Conservation (phyloP, 495 filamentous ascomycete genomes). For the Trichoderma erinaceum region DNA sequence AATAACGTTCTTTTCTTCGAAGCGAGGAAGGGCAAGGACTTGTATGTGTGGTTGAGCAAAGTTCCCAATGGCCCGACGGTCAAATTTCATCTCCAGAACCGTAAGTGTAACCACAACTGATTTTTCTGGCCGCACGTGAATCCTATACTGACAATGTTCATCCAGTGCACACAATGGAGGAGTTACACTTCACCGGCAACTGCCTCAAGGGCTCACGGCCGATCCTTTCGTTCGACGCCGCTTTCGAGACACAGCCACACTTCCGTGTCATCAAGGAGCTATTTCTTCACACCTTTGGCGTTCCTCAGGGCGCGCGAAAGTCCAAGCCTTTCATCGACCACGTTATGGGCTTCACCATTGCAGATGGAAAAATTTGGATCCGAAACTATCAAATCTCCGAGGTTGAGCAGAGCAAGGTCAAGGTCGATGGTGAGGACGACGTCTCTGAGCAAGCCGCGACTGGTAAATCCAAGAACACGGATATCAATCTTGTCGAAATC, state of each 20-base stretch:
- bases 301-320: conserved; percentile 79
- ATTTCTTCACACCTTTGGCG: conserved; percentile 86
- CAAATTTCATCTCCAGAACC: conserved; percentile 74
- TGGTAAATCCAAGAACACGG: conserved; percentile 50
- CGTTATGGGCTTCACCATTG: conserved; percentile 85
- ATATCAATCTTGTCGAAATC: conserved; percentile 84
- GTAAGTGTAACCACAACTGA: conserved; percentile 17
- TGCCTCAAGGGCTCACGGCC: conserved; percentile 93
- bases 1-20: conserved; percentile 98
- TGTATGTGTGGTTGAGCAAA: conserved; percentile 90
- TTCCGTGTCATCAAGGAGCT: conserved; percentile 75
- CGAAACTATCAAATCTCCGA: conserved; percentile 90
- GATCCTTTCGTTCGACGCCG: conserved; percentile 83
- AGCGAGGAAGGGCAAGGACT: conserved; percentile 87
- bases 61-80: conserved; percentile 92
- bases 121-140: background rate
- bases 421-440: conserved; percentile 28
- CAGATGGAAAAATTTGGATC: conserved; percentile 95
- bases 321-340: conserved; percentile 96
- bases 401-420: conserved; percentile 55
- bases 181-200: conserved; percentile 95
- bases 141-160: conserved; percentile 1
- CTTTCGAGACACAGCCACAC: conserved; percentile 71
- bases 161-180: conserved; percentile 87
- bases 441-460: conserved; percentile 25